These are phyloP conservation scores for Neophaeococcomyces mojaviensis DNA, from an alignment of 2,329 filamentous ascomycete species.

Conservation along the genomic window DNA sequence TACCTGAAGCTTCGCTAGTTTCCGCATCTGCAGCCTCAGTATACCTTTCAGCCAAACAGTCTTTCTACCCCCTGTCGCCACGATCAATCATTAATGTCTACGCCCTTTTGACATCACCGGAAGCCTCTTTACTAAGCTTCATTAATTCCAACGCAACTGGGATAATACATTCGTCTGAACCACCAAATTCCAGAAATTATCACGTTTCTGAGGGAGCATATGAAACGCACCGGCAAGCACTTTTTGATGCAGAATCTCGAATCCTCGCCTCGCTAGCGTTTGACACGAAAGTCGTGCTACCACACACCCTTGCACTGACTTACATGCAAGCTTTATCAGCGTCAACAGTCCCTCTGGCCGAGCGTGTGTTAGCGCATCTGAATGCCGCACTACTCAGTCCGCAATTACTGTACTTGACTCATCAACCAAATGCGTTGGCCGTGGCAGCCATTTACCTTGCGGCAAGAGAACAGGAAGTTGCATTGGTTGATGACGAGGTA, in stretches of 20 bases:
- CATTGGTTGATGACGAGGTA: slow-evolving; percentile 65
- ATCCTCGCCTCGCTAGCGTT: slow-evolving; percentile 72
- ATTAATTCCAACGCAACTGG: slow-evolving; percentile 25
- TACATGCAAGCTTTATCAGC: slow-evolving; percentile 77
- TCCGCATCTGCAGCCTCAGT: slow-evolving; percentile 74
- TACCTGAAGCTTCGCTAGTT: slow-evolving; percentile 36
- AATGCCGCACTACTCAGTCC: slow-evolving; percentile 80
- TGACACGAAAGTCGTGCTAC: slow-evolving; percentile 75
- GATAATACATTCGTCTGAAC: background rate
- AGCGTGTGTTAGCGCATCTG: slow-evolving; percentile 65
- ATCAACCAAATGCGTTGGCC: slow-evolving; percentile 78
- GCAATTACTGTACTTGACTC: slow-evolving; percentile 82
- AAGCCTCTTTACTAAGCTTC: slow-evolving; percentile 47
- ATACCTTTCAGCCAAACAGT: slow-evolving; percentile 77
- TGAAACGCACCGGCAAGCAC: slow-evolving; percentile 52
- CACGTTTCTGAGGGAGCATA: slow-evolving; percentile 70
- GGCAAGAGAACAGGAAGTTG: slow-evolving; percentile 65
- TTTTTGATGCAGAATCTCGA: slow-evolving; percentile 68
- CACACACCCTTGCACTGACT: slow-evolving; percentile 78
- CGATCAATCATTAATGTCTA: slow-evolving; percentile 81
- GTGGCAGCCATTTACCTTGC: slow-evolving; percentile 88
- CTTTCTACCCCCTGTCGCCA: slow-evolving; percentile 65
- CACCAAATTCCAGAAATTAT: slow-evolving; percentile 47
- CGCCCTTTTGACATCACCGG: slow-evolving; percentile 63
- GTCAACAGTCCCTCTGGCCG: slow-evolving; percentile 49